These are phyloP conservation scores for Parastagonospora nodorum DNA, from an alignment of 2,329 filamentous ascomycete genomes.

Conservation along the genomic window DNA sequence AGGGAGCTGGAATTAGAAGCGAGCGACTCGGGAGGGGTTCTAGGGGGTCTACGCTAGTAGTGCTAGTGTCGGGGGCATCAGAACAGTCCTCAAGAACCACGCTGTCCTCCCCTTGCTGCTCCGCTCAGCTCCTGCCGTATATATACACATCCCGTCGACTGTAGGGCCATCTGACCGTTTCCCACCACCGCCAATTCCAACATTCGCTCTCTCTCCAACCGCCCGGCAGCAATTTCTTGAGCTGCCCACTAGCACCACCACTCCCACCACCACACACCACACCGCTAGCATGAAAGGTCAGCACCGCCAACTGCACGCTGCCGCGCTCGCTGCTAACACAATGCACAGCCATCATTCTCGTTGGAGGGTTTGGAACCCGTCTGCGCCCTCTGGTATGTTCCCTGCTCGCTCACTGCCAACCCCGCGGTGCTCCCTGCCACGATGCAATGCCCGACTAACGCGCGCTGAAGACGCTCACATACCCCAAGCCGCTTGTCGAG, in stretches of 20 bases:
- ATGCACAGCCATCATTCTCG: constrained; percentile 86
- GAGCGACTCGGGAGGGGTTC: too few relatives aligned
- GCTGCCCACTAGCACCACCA: constrained; percentile 2
- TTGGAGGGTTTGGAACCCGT: constrained; percentile 98
- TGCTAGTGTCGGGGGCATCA: too few relatives aligned
- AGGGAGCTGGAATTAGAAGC: constrained; percentile 13
- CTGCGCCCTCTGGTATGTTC: constrained; percentile 83
- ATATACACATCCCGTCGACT: too few relatives aligned
- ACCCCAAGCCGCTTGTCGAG: constrained; percentile 96
- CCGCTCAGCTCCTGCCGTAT: too few relatives aligned
- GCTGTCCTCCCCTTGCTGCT: too few relatives aligned
- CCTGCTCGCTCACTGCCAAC: constrained; percentile 14
- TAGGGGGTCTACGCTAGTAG: too few relatives aligned
- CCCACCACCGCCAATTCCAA: too few relatives aligned
- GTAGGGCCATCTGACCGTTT: too few relatives aligned
- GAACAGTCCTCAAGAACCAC: too few relatives aligned
- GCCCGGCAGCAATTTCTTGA: background rate
- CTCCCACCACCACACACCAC: constrained; percentile 10
- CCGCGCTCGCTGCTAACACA: constrained; percentile 11
- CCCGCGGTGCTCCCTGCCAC: constrained; percentile 23
- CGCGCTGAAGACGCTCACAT: constrained; percentile 78
- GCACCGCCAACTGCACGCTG: constrained; percentile 12
- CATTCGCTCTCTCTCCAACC: too few relatives aligned
- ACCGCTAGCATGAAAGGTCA: constrained; percentile 49
- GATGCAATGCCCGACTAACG: constrained; percentile 26